Evolutionary conservation across 495 filamentous ascomycete genomes (phyloP), one percentile per base, ranked within the genome.

Genomic region (Podospora anserina): DNA sequence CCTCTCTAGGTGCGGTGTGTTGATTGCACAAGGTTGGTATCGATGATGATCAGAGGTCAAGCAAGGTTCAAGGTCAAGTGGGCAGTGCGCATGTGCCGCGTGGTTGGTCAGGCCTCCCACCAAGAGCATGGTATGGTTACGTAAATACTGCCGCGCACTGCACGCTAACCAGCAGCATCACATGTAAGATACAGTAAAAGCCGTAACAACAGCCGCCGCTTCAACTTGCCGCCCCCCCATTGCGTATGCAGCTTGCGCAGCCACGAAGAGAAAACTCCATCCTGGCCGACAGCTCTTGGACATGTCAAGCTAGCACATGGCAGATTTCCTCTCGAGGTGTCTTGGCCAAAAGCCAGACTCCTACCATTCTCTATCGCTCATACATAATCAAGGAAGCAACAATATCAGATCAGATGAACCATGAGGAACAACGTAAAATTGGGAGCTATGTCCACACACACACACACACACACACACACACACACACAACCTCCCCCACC

Each of bases 221-320:
- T 49, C 9, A 49, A 9, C 39, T 49, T 49, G 39, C 39, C 39
- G 61, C 61, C 61, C 27, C 27, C 59, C 61, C 61, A 63, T 72
- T 72, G 62, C 70, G 70, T 69, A 69, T 60, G 64, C 65, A 63
- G 67, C 67, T 72, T 72, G 70, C 70, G 67, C 70, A 72, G 70
- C 70, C 61, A 63, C 61, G 32, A 63, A 63, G 53, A 63, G 34
- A 32, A 32, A 63, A 9, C 32, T 44, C 27, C 18, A 63, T 19
- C 55, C 1, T 49, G 13, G 39, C 39, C 39, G 39, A 16, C 39
- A 49, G 7, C 7, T 49, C 39, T 49, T 49, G 39, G 39, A 49
- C 39, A 49, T 49, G 9, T 49, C 39, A 49, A 32, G 59, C n/a
- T 27, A 58, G 56, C 56, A 58, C n/a, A 20, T 27, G 11, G 23